A percentile compares a stretch with the other conserved stretches of the same genome.
These are phyloP conservation scores for Echinochloa phyllopogon DNA, from an alignment of 176 grass and related monocot species.

Conservation along the genomic window DNA sequence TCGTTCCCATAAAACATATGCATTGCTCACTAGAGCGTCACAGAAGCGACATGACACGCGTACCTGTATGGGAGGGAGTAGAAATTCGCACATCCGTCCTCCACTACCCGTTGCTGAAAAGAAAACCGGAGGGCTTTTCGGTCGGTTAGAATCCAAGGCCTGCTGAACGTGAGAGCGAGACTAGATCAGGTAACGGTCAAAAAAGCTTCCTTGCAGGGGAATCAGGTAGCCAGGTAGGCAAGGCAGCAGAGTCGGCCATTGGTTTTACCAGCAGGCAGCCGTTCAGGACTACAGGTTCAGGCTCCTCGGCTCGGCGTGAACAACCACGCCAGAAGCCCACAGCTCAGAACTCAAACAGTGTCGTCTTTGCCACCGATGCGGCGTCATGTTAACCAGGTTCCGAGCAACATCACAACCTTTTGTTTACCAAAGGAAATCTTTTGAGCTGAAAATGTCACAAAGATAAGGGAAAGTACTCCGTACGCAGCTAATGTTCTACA, in stretches of 20 bases:
- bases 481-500: background rate
- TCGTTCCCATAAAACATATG: background rate
- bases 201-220: constrained; percentile 31
- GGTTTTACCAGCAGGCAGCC: constrained; percentile 38
- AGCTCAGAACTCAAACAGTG: constrained; percentile 49
- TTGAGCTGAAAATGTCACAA: background rate
- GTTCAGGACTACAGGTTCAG: background rate
- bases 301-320: constrained; percentile 36
- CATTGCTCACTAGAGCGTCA: background rate
- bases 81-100: background rate
- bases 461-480: background rate
- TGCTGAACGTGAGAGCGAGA: background rate
- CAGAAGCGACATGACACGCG: background rate
- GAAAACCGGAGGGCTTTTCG: background rate
- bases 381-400: constrained; percentile 58
- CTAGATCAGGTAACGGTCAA: constrained; percentile 1
- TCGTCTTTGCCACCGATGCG: constrained; percentile 42
- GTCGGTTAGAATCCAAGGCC: constrained; percentile 45
- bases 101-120: background rate
- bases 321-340: constrained; percentile 31
- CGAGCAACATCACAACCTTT: constrained; percentile 54
- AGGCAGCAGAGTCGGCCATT: constrained; percentile 58
- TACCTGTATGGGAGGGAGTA: background rate
- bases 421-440: background rate
- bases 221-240: background rate